Percentiles rank a stretch among this genome's conserved stretches.
Conservation (phyloP, 148 eudicot genomes). For the Rhododendron vialii region DNA sequence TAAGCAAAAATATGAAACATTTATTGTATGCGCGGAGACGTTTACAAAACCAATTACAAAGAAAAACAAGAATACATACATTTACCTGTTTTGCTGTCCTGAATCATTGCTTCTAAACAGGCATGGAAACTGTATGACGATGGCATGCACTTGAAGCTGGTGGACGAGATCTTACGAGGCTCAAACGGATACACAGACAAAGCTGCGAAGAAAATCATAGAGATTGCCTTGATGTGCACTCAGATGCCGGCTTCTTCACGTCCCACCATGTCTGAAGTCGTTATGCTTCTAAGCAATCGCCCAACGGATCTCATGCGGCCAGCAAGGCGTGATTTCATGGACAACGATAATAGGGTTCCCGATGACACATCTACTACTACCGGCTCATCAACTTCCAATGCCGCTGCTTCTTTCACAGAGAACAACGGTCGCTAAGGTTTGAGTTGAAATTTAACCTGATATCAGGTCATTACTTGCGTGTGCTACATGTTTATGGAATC, state of each 20-base stretch:
- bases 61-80: not conserved
- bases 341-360: slow-evolving; percentile 11
- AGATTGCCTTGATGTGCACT: slow-evolving; percentile 39
- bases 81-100: not conserved
- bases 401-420: slow-evolving; percentile 12
- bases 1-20: not conserved
- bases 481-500: not conserved
- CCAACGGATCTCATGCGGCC: slow-evolving; percentile 13
- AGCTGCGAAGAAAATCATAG: slow-evolving; percentile 33
- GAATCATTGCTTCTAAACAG: slow-evolving; percentile 1
- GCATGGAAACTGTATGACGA: slow-evolving; percentile 41
- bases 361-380: slow-evolving; percentile 5
- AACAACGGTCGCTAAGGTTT: slow-evolving; percentile 6
- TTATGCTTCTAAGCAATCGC: slow-evolving; percentile 27
- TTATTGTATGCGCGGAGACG: not conserved
- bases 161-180: slow-evolving; percentile 26
- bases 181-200: slow-evolving; percentile 18
- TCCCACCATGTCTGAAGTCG: slow-evolving; percentile 49
- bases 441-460: not conserved
- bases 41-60: not conserved
- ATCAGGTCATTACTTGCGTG: not conserved
- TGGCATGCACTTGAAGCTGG: slow-evolving; percentile 21
- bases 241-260: slow-evolving; percentile 34
- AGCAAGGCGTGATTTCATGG: slow-evolving; percentile 14
- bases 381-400: slow-evolving; percentile 12